Percentiles rank a stretch among this genome's conserved stretches.
phyloP scores from a whole-genome alignment of 805 yeast species.

The Ogataea populi-albae region DNA sequence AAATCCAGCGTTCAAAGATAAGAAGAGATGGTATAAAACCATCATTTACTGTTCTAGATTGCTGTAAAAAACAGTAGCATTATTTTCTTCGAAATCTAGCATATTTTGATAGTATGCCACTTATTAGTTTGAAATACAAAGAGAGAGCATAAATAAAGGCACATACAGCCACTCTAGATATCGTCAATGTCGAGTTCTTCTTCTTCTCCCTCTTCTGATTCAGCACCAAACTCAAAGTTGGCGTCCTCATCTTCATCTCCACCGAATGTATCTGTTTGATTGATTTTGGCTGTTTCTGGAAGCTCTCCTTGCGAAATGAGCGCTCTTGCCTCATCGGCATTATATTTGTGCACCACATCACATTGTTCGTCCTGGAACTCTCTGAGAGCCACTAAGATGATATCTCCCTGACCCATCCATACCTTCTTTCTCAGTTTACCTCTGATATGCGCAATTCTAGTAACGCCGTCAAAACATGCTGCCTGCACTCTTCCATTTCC shows the following conservation, averaged over 20 bases:
- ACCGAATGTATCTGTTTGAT: conserved; percentile 96
- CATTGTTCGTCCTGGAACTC: conserved; percentile 98
- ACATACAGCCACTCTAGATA: conserved; percentile 47
- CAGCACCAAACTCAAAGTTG: conserved; percentile 96
- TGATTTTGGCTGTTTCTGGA: conserved; percentile 95
- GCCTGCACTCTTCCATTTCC: conserved; percentile 98
- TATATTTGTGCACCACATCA: conserved; percentile 95
- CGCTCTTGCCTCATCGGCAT: conserved; percentile 97
- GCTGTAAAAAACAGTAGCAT: neutral
- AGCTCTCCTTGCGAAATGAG: conserved; percentile 93
- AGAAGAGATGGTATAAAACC: neutral
- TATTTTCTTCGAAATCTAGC: no score
- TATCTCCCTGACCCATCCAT: conserved; percentile 99
- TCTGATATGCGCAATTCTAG: conserved; percentile 96
- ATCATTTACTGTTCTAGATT: neutral
- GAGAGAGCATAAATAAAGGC: conserved; percentile 1
- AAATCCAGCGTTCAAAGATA: neutral
- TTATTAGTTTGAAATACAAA: conserved; percentile 7
- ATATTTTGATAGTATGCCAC: no score
- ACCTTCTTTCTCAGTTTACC: conserved; percentile 99
- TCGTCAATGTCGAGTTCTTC: conserved; percentile 91
- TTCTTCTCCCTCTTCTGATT: conserved; percentile 74
- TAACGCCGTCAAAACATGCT: conserved; percentile 87
- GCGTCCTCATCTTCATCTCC: conserved; percentile 96
- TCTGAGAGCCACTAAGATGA: conserved; percentile 90